Percentiles rank a stretch among this genome's conserved stretches.
phyloP scores from a whole-genome alignment of 2,329 filamentous ascomycete species.

The Neurospora crassa region DNA sequence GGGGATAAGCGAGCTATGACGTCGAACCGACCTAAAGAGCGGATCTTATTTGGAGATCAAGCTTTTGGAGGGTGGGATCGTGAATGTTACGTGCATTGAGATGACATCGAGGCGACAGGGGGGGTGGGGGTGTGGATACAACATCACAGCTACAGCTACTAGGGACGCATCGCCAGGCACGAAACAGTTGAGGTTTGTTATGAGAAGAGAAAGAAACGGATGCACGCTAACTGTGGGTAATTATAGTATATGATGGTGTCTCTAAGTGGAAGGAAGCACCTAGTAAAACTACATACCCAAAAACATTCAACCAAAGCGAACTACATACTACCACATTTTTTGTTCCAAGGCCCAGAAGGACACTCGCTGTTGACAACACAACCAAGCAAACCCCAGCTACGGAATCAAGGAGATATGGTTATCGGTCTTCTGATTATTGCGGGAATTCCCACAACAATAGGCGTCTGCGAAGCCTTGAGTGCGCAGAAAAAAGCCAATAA shows the following conservation, averaged over 20 bases:
- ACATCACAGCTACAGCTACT: not conserved
- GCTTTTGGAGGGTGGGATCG: not conserved
- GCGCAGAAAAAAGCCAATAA: slow-evolving; percentile 46
- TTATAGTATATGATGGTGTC: slow-evolving; percentile 12
- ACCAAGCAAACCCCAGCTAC: not conserved
- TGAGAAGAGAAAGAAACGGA: not conserved
- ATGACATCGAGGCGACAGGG: slow-evolving; percentile 7
- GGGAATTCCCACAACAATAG: slow-evolving; percentile 46
- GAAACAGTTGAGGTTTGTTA: not conserved
- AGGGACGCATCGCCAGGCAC: slow-evolving; percentile 1
- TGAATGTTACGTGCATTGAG: slow-evolving; percentile 1
- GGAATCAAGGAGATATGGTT: slow-evolving; percentile 27
- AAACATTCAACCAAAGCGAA: not conserved
- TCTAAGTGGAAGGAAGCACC: not conserved
- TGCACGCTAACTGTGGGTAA: not conserved
- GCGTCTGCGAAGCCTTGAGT: slow-evolving; percentile 44
- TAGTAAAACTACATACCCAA: not conserved
- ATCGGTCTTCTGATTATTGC: slow-evolving; percentile 42
- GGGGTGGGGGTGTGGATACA: not conserved
- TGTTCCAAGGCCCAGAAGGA: not conserved
- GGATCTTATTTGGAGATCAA: not conserved
- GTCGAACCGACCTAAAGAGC: not conserved
- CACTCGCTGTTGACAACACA: not conserved
- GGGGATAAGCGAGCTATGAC: not conserved
- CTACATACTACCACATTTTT: not conserved